These are phyloP conservation scores for Oryza meyeriana DNA, from an alignment of 176 grass and related monocot species.

Conservation along the genomic window DNA sequence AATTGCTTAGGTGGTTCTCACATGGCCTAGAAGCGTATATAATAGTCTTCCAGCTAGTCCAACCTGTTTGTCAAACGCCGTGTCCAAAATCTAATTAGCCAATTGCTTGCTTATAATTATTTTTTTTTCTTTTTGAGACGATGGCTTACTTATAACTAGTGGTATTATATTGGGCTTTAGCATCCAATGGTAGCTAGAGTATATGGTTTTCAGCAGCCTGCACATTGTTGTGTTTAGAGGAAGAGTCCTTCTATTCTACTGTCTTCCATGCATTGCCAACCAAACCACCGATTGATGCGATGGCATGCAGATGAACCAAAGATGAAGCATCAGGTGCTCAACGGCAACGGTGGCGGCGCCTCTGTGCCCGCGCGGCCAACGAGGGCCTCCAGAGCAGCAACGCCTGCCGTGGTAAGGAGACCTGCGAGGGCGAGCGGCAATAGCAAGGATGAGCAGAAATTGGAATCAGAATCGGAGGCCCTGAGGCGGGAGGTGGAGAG, in stretches of 20 bases:
- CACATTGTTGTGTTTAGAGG: too few species aligned
- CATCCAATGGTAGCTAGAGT: conserved; percentile 12
- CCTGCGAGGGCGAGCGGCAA: conserved; percentile 17
- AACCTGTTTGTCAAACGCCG: conserved; percentile 15
- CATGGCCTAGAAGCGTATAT: conserved; percentile 13
- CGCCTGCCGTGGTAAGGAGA: conserved; percentile 3
- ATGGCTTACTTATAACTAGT: too few species aligned
- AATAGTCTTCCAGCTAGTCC: not conserved
- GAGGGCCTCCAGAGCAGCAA: conserved; percentile 7
- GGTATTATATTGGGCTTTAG: not conserved
- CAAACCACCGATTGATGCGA: not conserved
- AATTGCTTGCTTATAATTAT: not conserved
- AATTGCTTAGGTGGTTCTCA: conserved; percentile 4
- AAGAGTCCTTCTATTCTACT: too few species aligned
- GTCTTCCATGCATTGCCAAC: not conserved
- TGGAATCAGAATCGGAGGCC: conserved; percentile 24
- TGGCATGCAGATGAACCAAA: not conserved
- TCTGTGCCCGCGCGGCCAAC: not conserved
- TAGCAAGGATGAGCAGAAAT: conserved; percentile 18
- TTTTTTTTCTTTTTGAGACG: too few species aligned
- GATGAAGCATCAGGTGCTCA: conserved; percentile 57
- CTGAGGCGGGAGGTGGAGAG: conserved; percentile 49
- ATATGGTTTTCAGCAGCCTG: not conserved
- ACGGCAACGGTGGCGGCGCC: conserved; percentile 4
- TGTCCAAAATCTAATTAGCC: not conserved